Percentiles rank a stretch among this genome's conserved stretches.
Evolutionary conservation across 164 flowering plant species (phyloP).

Genomic region (Stephania japonica): DNA sequence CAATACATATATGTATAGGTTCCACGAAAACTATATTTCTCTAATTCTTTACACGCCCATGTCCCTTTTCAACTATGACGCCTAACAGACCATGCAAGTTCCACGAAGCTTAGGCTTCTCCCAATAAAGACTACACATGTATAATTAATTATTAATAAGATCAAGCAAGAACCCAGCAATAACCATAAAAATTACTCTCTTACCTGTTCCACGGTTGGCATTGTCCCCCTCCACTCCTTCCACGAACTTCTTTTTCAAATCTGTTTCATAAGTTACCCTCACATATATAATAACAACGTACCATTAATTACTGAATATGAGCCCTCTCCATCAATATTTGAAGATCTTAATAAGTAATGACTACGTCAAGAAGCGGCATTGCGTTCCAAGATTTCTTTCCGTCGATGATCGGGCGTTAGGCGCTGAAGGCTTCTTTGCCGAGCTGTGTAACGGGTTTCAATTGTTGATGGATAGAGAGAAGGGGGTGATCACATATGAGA

Average conservation of each 20-base stretch:
- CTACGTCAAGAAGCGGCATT: background rate
- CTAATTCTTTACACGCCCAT: background rate
- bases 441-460: slow-evolving; percentile 45
- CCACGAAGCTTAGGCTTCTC: background rate
- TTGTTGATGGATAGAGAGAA: slow-evolving; percentile 39
- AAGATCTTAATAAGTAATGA: background rate
- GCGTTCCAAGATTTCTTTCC: slow-evolving; percentile 51
- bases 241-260: background rate
- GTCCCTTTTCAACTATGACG: background rate
- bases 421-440: slow-evolving; percentile 37
- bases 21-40: background rate
- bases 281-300: background rate
- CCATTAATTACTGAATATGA: background rate
- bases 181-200: background rate
- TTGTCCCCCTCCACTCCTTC: slow-evolving; percentile 2
- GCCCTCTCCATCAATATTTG: too few species aligned
- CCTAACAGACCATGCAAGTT: slow-evolving; percentile 6
- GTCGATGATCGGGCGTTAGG: slow-evolving; percentile 46
- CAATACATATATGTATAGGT: background rate
- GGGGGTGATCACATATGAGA: slow-evolving; percentile 42
- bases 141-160: too few species aligned
- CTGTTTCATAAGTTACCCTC: background rate
- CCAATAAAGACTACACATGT: background rate
- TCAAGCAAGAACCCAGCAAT: slow-evolving; percentile 4
- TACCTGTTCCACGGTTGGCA: slow-evolving; percentile 8